Evolutionary conservation across 805 yeast genomes (phyloP), one percentile per base, ranked within the genome.

Genomic region (Saturnispora sekii): DNA sequence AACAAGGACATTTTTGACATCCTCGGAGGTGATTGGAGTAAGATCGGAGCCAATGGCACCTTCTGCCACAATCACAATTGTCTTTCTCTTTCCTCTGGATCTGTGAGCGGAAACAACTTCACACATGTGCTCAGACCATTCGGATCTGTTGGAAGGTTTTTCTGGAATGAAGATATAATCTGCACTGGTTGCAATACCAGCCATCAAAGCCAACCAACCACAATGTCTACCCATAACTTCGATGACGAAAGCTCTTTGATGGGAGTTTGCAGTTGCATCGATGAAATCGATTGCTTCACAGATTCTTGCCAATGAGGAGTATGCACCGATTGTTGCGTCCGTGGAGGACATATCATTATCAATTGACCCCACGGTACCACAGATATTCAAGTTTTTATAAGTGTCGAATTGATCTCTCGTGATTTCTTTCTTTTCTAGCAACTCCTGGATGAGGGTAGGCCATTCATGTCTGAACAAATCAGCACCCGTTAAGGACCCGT

Each of bases 201-300:
- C 79, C 83, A 82, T 77, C 50, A 84, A 66, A 1, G 84, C 90
- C 51, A 84, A 70, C 94, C 94, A 84, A 51, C 94, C 94, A 68
- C 94, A 84, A 61, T 84, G 88, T 64, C 94, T 73, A 48, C 94
- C 94, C 94, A 84, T 84, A 15, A 84, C 94, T 66, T 84, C 94
- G 35, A 84, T 79, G 35, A 84, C 85, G 57, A 84, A 84, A 4
- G 90, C 93, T 59, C 94, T 68, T 29, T 87, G 81, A 61, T 84
- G 94, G 1, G 89, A 82, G 43, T 76, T 74, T 18, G 94, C 94
- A 18, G 94, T 84, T 18, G 89, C 87, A 60, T 83, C 90, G 49
- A 84, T 83, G 58, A 81, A 84, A 63, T 84, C 94, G 51, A 84
- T 76, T 63, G 79, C 77, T 57, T 79, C 77, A 55, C 84, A 76